Conservation (phyloP, 768 basidiomycete genomes). For the Tulasnella sp. region DNA sequence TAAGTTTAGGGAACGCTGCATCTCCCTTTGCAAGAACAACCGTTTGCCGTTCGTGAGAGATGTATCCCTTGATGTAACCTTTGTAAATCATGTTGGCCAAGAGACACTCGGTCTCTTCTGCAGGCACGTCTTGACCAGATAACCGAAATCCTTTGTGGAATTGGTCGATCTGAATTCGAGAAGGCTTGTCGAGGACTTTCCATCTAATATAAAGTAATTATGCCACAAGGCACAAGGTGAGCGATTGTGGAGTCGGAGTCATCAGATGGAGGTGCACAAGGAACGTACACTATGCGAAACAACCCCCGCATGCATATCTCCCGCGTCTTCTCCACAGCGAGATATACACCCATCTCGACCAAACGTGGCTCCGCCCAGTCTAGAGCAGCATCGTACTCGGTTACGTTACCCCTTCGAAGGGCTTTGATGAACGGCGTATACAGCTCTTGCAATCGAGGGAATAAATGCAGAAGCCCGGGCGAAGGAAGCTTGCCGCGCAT, state of each 20-base stretch:
- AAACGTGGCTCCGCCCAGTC: constrained; percentile 51
- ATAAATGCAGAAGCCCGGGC: constrained; percentile 50
- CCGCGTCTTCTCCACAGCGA: constrained; percentile 77
- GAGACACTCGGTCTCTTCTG: constrained; percentile 85
- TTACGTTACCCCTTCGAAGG: constrained; percentile 64
- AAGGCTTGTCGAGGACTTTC: constrained; percentile 59
- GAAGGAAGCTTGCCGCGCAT: constrained; percentile 82
- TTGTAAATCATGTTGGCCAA: constrained; percentile 93
- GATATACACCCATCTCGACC: constrained; percentile 76
- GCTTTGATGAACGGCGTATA: constrained; percentile 74
- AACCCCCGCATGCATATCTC: constrained; percentile 77
- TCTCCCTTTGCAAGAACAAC: constrained; percentile 75
- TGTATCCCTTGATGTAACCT: constrained; percentile 91
- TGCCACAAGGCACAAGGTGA: not conserved
- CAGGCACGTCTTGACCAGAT: constrained; percentile 52
- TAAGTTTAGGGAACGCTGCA: constrained; percentile 61
- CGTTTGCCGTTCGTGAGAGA: constrained; percentile 91
- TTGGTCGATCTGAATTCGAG: constrained; percentile 68
- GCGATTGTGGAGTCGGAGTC: constrained; percentile 26
- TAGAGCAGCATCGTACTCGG: constrained; percentile 69
- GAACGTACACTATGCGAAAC: constrained; percentile 41
- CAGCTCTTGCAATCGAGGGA: constrained; percentile 58
- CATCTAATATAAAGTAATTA: constrained; percentile 41
- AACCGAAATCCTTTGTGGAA: constrained; percentile 68
- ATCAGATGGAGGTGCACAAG: constrained; percentile 46